Evolutionary conservation across 345 rosid genomes (phyloP), one percentile per base, ranked within the genome.

Genomic region (Rubroshorea leprosula): DNA sequence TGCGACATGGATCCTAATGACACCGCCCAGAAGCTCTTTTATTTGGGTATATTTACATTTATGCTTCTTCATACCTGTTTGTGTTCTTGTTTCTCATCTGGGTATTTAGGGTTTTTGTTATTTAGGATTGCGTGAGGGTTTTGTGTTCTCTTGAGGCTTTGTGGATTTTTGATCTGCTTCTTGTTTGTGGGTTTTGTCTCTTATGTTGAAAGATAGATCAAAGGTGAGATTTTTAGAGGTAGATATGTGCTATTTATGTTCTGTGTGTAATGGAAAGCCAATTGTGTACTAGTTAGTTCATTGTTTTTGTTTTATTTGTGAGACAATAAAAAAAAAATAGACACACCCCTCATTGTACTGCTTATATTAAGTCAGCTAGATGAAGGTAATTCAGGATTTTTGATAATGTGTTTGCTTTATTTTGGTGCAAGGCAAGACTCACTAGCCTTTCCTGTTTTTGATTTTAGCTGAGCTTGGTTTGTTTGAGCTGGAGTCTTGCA

Each of bases 1-100:
- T 78, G 77, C 54, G 67, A 67, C 54, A 78, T 81, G 83, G 96
- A 91, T 84, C 95, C 96, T 16, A 70, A 84, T 61, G 96, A 84
- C 70, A 81, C 90, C 51, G 64, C 83, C 11, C 90, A 91, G 55
- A 91, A 77, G 76, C 85, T 91, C 71, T 77, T 82, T 22, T 76
- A 44, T 77, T 51, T 84, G 69, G 98, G 98, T 91, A 54, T 44
- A 7, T 44, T 44, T 44, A 15, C 4, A 44, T 44, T 14, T 16
- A 44, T 35, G 47, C 5, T 4, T 29, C 4, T 29, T 4, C 9
- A 4, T 29, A 29, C 9, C 5, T 29, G 35, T 29, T 4, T 9
- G 9, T 29, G n/a, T n/a, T n/a, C n/a, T n/a, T n/a, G n/a, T 4
- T 29, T 29, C 9, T 4, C 9, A 29, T 29, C 35, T 29, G 35